These are phyloP conservation scores for Xylaria intraflava DNA, from an alignment of 495 filamentous ascomycete species.

Conservation along the genomic window DNA sequence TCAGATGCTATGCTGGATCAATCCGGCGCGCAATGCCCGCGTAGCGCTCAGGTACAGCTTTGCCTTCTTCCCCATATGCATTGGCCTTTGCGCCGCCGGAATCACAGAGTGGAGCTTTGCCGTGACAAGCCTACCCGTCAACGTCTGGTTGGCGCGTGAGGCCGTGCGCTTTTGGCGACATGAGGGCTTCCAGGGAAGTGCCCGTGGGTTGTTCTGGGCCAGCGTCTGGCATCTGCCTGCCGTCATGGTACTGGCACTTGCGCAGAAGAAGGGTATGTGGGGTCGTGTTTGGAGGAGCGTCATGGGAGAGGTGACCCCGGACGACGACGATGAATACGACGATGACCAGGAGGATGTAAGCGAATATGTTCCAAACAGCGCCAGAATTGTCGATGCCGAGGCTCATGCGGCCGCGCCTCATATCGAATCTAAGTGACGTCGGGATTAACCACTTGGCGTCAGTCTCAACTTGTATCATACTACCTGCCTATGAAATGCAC, in stretches of 20 bases:
- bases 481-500: constrained; percentile 5
- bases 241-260: constrained; percentile 82
- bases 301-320: constrained; percentile 48
- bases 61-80: constrained; percentile 79
- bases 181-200: constrained; percentile 72
- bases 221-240: constrained; percentile 95
- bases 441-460: neutral
- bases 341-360: neutral
- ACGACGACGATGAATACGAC: constrained; percentile 32
- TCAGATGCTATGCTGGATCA: constrained; percentile 84
- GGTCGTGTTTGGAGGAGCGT: constrained; percentile 69
- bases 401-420: constrained; percentile 6
- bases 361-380: constrained; percentile 33
- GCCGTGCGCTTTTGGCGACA: constrained; percentile 76
- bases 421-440: constrained; percentile 12
- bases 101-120: constrained; percentile 88
- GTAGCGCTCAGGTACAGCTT: constrained; percentile 87
- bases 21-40: constrained; percentile 73
- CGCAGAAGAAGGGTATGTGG: constrained; percentile 94
- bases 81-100: constrained; percentile 69
- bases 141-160: constrained; percentile 78
- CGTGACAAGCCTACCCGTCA: constrained; percentile 70
- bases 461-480: constrained; percentile 10
- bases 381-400: constrained; percentile 7
- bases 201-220: constrained; percentile 88